phyloP scores from a whole-genome alignment of 2,329 filamentous ascomycete genomes.

The Aureobasidium sp. region DNA sequence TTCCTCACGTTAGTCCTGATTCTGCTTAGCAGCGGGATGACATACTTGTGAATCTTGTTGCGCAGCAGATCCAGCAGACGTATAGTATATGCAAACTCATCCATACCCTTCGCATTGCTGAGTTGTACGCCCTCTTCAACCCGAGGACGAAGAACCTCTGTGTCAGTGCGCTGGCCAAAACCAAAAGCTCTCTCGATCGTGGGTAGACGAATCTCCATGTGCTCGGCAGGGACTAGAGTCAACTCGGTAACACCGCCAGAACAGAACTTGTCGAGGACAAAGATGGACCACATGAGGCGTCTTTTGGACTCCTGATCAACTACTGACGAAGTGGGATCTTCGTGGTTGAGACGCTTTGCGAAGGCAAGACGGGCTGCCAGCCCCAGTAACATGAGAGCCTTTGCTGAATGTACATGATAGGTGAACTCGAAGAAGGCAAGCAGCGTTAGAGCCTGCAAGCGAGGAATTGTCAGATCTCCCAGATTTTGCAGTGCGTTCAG shows the following conservation, averaged over 20 bases:
- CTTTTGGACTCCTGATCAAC: conserved; percentile 6
- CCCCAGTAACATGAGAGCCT: conserved; percentile 1
- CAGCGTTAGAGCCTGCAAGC: not conserved
- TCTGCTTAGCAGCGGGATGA: not conserved
- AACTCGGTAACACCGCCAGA: not conserved
- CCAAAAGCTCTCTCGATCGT: conserved; percentile 1
- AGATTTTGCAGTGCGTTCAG: not conserved
- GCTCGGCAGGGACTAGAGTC: not conserved
- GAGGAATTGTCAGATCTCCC: not conserved
- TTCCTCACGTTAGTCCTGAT: not conserved
- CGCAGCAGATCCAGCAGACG: conserved; percentile 1
- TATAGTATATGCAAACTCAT: conserved; percentile 3
- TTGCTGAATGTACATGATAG: not conserved
- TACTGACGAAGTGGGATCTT: not conserved
- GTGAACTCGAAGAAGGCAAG: conserved; percentile 6
- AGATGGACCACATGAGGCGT: conserved; percentile 6
- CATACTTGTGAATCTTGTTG: conserved; percentile 6
- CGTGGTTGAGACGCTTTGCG: conserved; percentile 5
- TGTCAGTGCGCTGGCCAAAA: not conserved
- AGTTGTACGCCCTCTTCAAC: not conserved
- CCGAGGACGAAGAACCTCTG: not conserved
- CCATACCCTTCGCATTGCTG: not conserved
- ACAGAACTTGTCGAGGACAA: conserved; percentile 7
- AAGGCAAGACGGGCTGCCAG: conserved; percentile 4
- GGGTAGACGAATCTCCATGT: not conserved